A percentile compares a stretch with the other conserved stretches of the same genome.
Conservation (phyloP, 495 filamentous ascomycete species). For the Aspergillus indologenus region DNA sequence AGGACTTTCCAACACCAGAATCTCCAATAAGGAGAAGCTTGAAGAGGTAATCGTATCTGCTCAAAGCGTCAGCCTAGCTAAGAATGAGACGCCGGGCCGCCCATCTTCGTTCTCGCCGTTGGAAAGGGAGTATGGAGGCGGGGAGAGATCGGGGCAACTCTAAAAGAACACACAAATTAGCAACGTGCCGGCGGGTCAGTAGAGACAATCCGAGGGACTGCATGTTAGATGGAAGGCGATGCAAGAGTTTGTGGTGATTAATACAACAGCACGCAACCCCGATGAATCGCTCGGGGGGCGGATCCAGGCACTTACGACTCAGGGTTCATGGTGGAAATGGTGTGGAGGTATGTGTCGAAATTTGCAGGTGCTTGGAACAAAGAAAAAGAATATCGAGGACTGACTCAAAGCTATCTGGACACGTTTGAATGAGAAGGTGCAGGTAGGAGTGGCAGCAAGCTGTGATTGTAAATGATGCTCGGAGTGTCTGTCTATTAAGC, state of each 20-base stretch:
- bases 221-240: background rate
- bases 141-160: background rate
- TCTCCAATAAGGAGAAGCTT: conserved; percentile 99
- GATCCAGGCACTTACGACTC: conserved; percentile 71
- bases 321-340: conserved; percentile 73
- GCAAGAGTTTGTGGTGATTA: background rate
- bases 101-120: background rate
- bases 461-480: conserved; percentile 4
- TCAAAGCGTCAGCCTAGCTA: conserved; percentile 26
- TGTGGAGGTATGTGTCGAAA: conserved; percentile 3
- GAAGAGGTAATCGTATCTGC: conserved; percentile 99
- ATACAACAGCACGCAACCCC: conserved; percentile 5
- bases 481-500: conserved; percentile 8
- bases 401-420: background rate
- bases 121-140: background rate
- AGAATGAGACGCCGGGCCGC: conserved; percentile 5
- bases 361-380: background rate
- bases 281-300: conserved; percentile 7
- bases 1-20: conserved; percentile 99
- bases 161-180: background rate
- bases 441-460: conserved; percentile 4
- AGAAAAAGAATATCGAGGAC: background rate
- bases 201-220: background rate
- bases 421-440: conserved; percentile 3
- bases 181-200: background rate